A percentile compares a stretch with the other conserved stretches of the same genome.
phyloP scores from a whole-genome alignment of 139 green algal species.

The Auxenochlorella pyrenoidosa region DNA sequence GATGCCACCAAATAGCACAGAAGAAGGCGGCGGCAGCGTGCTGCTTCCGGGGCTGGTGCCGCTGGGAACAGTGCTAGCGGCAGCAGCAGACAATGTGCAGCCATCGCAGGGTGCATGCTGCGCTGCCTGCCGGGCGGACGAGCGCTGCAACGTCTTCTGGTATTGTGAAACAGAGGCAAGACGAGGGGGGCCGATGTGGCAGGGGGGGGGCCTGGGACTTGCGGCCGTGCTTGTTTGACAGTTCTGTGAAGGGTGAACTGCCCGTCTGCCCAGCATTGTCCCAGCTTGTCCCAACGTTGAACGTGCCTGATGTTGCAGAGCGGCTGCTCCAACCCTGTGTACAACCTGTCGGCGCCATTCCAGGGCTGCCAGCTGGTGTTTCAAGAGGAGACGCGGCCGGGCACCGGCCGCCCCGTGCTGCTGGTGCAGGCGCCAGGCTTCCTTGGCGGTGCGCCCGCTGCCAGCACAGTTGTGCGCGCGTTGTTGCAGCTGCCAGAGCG shows the following conservation, averaged over 20 bases:
- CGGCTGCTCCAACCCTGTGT: neutral
- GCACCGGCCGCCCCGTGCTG: constrained; percentile 27
- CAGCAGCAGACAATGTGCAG: neutral
- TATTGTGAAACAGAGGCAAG: neutral
- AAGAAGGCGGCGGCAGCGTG: neutral
- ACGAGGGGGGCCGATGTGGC: neutral
- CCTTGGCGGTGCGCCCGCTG: neutral
- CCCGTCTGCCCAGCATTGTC: too few relatives aligned
- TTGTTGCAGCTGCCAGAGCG: too few relatives aligned
- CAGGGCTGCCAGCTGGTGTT: constrained; percentile 18
- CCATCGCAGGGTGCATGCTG: neutral
- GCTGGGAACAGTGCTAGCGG: neutral
- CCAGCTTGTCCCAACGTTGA: neutral
- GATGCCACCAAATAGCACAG: neutral
- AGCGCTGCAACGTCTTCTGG: neutral
- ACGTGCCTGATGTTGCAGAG: neutral
- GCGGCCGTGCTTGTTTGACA: neutral
- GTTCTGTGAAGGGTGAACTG: too few relatives aligned
- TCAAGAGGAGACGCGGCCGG: neutral
- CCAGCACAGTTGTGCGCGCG: too few relatives aligned
- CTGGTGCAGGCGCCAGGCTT: constrained; percentile 2
- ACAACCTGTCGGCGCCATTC: neutral
- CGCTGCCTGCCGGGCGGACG: neutral
- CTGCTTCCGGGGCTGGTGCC: neutral
- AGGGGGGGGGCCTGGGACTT: neutral